Conservation (phyloP, 2,329 filamentous ascomycete genomes). For the Albophoma yamanashiensis region DNA sequence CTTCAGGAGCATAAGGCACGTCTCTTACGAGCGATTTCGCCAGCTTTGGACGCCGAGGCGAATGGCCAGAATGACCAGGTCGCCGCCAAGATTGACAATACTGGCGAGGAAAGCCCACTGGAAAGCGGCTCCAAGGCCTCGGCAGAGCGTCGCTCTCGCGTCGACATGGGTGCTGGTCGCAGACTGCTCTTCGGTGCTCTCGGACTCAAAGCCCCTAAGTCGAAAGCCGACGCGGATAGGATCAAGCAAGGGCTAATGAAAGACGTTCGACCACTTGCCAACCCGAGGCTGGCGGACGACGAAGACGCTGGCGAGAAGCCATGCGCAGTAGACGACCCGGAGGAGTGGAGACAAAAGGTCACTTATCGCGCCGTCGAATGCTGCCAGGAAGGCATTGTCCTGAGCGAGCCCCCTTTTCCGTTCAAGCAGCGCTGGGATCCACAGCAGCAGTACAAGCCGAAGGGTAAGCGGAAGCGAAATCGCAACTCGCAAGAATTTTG, state of each 20-base stretch:
- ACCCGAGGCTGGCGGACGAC: constrained; percentile 18
- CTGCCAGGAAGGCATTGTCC: constrained; percentile 52
- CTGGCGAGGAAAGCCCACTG: constrained; percentile 1
- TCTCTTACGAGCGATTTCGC: constrained; percentile 18
- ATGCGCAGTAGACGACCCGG: constrained; percentile 28
- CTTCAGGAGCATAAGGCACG: constrained; percentile 28
- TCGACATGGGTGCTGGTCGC: constrained; percentile 48
- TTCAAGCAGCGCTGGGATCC: constrained; percentile 85
- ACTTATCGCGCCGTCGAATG: constrained; percentile 76
- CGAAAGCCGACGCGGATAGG: constrained; percentile 55
- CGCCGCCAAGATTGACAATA: neutral
- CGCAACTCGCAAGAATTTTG: constrained; percentile 25
- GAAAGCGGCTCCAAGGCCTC: neutral
- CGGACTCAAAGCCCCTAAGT: constrained; percentile 58
- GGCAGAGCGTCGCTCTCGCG: constrained; percentile 2
- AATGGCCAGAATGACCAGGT: neutral
- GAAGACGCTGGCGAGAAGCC: constrained; percentile 5
- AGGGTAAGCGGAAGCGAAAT: constrained; percentile 42
- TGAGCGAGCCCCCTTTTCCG: constrained; percentile 76
- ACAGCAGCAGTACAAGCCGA: constrained; percentile 44
- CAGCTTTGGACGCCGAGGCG: constrained; percentile 7
- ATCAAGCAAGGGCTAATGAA: constrained; percentile 50
- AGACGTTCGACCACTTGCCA: constrained; percentile 31
- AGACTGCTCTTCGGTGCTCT: constrained; percentile 64
- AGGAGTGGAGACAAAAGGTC: constrained; percentile 67